These are phyloP conservation scores for Parastagonospora nodorum DNA, from an alignment of 2,329 filamentous ascomycete genomes.

Conservation along the genomic window DNA sequence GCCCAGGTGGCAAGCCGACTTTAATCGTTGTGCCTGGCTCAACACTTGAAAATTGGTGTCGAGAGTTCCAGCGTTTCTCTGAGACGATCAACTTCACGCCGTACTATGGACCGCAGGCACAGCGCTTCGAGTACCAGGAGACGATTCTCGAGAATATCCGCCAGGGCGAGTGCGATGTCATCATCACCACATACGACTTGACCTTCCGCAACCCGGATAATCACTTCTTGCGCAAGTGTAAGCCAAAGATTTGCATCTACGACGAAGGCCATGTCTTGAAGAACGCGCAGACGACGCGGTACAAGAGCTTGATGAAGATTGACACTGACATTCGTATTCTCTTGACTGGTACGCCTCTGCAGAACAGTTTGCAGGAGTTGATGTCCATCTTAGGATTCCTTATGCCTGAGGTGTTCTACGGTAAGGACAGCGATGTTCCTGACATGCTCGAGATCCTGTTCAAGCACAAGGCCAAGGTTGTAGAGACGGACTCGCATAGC, in stretches of 20 bases:
- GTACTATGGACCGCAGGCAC: constrained; percentile 72
- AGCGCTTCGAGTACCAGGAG: constrained; percentile 70
- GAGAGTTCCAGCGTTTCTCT: constrained; percentile 87
- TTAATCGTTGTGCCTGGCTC: constrained; percentile 91
- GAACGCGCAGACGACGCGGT: constrained; percentile 81
- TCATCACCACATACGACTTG: constrained; percentile 75
- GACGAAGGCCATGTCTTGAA: constrained; percentile 95
- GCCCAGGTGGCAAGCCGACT: constrained; percentile 66
- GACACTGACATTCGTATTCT: constrained; percentile 82
- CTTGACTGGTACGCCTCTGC: constrained; percentile 86
- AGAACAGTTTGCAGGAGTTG: constrained; percentile 93
- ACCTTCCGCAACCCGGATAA: constrained; percentile 65
- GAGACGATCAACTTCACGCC: constrained; percentile 73
- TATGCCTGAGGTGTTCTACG: constrained; percentile 79
- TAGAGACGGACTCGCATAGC: constrained; percentile 71
- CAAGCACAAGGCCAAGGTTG: constrained; percentile 85
- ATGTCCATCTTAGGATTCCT: constrained; percentile 92
- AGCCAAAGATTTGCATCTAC: constrained; percentile 70
- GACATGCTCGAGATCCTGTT: constrained; percentile 87
- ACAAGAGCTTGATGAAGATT: constrained; percentile 78
- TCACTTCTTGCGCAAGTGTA: constrained; percentile 64
- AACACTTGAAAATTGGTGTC: constrained; percentile 93
- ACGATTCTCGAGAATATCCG: constrained; percentile 67
- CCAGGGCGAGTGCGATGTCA: constrained; percentile 64
- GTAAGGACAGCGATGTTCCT: constrained; percentile 63